Evolutionary conservation across 2,329 filamentous ascomycete genomes (phyloP), one percentile per base, ranked within the genome.

Genomic region (Spiromastix sp.): DNA sequence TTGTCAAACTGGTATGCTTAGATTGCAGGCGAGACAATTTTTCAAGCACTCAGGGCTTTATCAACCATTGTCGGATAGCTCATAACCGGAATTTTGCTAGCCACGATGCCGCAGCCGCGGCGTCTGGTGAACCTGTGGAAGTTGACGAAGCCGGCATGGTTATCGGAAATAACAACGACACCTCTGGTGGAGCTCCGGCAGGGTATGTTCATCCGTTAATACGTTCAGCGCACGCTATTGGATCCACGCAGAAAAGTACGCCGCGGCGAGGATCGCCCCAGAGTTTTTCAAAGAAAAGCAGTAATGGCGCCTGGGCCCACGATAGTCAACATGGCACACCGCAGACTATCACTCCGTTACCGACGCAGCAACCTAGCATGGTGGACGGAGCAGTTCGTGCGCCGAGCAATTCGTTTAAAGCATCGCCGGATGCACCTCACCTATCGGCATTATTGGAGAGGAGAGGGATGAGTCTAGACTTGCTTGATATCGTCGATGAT

Each of bases 1-100:
- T 80, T 44, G 89, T 96, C 44, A 93, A 93, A 61, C 72, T 96
- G 32, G 81, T 93, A 43, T 98, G 91, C 66, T 63, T 83, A 40
- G 82, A 91, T 57, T 96, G 91, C 60, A 72, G 85, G 32, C 74
- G 89, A 44, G 84, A 85, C 56, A 85, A 95, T 57, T 96, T 96
- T 54, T 87, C 82, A 37, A 96, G 87, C 63, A 93, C 87, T 0
- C 91, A 96, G 59, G 91, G 91, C n/a, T 96, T 96, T 62, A 91
- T 98, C 64, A 98, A 98, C 54, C 91, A 98, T 56, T 96, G 89
- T 56, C 85, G 91, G 38, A 96, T 98, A 49, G 86, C 87, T 17
- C 91, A 98, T 62, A 83, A 81, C 55, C 74, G 85, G 40, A 86
- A 93, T 44, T 96, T 87, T 67, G 89, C 93, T 63, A 95, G 85